phyloP scores from a whole-genome alignment of 345 rosid species.

The Eucalyptus tenuipes region DNA sequence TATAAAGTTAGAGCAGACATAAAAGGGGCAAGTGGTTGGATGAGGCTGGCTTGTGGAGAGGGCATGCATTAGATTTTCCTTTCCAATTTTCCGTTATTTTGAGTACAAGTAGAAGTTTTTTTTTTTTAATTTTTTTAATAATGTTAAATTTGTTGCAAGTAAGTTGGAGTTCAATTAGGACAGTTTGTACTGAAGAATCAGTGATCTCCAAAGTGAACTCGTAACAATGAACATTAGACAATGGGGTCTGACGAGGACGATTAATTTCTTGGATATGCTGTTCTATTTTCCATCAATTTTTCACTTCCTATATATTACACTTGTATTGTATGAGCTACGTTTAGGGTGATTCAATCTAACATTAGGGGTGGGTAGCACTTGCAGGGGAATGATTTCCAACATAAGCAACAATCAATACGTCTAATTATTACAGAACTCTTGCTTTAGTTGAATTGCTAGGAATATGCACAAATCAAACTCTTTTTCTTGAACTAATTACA shows the following conservation, averaged over 20 bases:
- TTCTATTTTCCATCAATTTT: background rate
- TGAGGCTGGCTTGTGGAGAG: too few relatives aligned
- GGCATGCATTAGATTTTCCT: too few relatives aligned
- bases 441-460: too few relatives aligned
- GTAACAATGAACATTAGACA: background rate
- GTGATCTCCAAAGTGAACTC: background rate
- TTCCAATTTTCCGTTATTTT: too few relatives aligned
- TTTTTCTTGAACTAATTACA: background rate
- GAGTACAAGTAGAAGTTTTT: too few relatives aligned
- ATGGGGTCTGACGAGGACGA: background rate
- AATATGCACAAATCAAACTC: too few relatives aligned
- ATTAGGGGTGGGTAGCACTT: background rate
- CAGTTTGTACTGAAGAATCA: too few relatives aligned
- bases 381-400: background rate
- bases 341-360: background rate
- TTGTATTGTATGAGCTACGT: background rate
- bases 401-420: background rate
- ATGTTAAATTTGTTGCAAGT: too few relatives aligned
- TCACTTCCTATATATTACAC: background rate
- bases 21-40: too few relatives aligned
- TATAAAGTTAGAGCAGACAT: too few relatives aligned
- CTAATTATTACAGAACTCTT: too few relatives aligned
- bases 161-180: background rate
- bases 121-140: too few relatives aligned
- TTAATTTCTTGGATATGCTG: background rate